Percentiles rank a stretch among this genome's conserved stretches.
These are phyloP conservation scores for Vigna angularis DNA, from an alignment of 306 rosid species.

Conservation along the genomic window DNA sequence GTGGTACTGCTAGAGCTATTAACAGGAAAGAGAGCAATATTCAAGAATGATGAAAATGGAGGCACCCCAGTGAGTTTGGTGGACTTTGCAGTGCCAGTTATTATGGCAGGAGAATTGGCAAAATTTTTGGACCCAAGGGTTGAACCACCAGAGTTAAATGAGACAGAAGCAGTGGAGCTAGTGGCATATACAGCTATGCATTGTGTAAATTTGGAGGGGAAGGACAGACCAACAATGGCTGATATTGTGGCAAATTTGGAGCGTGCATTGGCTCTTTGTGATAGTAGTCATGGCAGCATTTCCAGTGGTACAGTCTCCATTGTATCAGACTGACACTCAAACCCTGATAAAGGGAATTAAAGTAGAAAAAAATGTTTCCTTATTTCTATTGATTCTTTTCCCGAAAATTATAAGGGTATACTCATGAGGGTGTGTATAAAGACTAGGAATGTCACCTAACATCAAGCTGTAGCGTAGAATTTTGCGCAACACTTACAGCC, in stretches of 20 bases:
- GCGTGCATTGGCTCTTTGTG: constrained; percentile 77
- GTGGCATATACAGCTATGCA: constrained; percentile 89
- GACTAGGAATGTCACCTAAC: constrained; percentile 48
- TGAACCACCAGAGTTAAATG: constrained; percentile 72
- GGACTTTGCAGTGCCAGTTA: constrained; percentile 80
- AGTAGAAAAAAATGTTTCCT: constrained; percentile 44
- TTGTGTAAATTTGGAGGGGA: constrained; percentile 94
- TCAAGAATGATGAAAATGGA: constrained; percentile 64
- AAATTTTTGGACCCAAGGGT: constrained; percentile 74
- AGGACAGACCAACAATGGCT: constrained; percentile 87
- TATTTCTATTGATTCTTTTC: constrained; percentile 42
- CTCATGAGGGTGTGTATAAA: constrained; percentile 42
- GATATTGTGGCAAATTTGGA: constrained; percentile 96
- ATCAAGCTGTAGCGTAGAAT: constrained; percentile 45
- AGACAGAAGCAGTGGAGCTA: constrained; percentile 87
- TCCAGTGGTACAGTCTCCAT: constrained; percentile 82
- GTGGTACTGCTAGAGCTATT: constrained; percentile 85
- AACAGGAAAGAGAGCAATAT: constrained; percentile 95
- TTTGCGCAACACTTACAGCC: constrained; percentile 46
- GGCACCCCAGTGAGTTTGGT: constrained; percentile 75
- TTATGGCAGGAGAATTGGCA: constrained; percentile 68
- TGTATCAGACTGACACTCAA: constrained; percentile 62
- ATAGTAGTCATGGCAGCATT: constrained; percentile 83
- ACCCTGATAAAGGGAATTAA: constrained; percentile 32
- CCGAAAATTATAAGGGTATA: constrained; percentile 39